Percentiles rank a stretch among this genome's conserved stretches.
Evolutionary conservation across 768 basidiomycete species (phyloP).

Genomic region (Tulasnella sp.): DNA sequence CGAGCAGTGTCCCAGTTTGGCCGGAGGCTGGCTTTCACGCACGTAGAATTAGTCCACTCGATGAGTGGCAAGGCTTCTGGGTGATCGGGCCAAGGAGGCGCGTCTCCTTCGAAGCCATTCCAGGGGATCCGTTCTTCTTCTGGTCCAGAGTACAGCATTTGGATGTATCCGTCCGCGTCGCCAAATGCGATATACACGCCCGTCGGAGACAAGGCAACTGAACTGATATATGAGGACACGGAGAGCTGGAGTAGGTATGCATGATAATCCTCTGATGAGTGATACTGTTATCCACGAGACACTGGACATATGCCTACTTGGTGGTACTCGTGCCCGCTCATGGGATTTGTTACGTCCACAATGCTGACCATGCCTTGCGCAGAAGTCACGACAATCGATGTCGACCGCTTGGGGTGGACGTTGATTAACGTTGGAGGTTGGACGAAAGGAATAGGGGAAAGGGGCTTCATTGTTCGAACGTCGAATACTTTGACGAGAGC

Average conservation of each 20-base stretch:
- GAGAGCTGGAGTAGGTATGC: conserved; percentile 35
- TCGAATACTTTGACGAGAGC: conserved; percentile 93
- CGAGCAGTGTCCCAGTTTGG: background rate
- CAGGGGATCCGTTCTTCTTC: conserved; percentile 56
- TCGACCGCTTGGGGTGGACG: conserved; percentile 68
- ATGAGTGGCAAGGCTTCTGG: conserved; percentile 65
- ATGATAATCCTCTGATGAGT: conserved; percentile 8
- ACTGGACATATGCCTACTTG: conserved; percentile 51
- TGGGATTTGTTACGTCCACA: conserved; percentile 71
- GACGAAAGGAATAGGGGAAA: conserved; percentile 84
- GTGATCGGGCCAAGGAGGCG: conserved; percentile 78
- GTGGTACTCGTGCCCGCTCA: conserved; percentile 66
- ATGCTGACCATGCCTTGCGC: conserved; percentile 79
- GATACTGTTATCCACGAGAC: background rate
- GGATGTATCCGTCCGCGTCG: conserved; percentile 78
- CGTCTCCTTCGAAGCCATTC: conserved; percentile 85
- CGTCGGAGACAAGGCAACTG: conserved; percentile 76
- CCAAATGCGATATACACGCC: conserved; percentile 93
- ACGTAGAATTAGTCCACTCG: conserved; percentile 83
- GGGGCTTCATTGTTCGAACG: conserved; percentile 71
- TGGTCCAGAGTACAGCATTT: conserved; percentile 69
- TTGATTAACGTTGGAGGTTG: conserved; percentile 83
- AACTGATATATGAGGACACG: conserved; percentile 65
- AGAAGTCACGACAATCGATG: conserved; percentile 70
- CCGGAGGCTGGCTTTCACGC: conserved; percentile 35